Percentiles rank a stretch among this genome's conserved stretches.
Conservation (phyloP, 495 filamentous ascomycete genomes). For the Pyrenopolyporus hunteri region DNA sequence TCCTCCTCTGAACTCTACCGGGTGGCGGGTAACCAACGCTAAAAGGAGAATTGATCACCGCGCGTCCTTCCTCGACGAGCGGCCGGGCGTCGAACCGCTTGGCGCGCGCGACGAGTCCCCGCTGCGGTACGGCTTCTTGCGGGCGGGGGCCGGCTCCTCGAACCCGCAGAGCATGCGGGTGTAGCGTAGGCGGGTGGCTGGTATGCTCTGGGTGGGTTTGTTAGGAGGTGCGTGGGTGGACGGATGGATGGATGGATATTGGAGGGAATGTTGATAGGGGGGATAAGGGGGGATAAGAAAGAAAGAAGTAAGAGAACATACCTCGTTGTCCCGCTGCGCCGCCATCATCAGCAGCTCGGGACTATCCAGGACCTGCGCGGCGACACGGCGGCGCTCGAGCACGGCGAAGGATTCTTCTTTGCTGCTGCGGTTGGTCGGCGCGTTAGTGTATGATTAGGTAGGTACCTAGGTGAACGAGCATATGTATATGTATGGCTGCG, state of each 20-base stretch:
- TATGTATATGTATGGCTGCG: too few species aligned
- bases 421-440: background rate
- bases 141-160: constrained; percentile 38
- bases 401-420: constrained; percentile 40
- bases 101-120: constrained; percentile 6
- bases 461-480: too few species aligned
- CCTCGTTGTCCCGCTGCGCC: constrained; percentile 52
- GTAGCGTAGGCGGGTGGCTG: constrained; percentile 56
- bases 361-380: constrained; percentile 53
- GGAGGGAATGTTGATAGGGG: background rate
- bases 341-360: constrained; percentile 62
- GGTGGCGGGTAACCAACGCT: background rate
- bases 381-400: constrained; percentile 47
- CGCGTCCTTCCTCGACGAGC: constrained; percentile 16
- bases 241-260: background rate
- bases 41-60: background rate
- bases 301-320: constrained; percentile 37
- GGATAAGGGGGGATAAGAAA: background rate
- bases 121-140: constrained; percentile 20
- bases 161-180: constrained; percentile 57
- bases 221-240: background rate
- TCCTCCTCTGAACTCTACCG: background rate
- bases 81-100: constrained; percentile 4
- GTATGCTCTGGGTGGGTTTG: constrained; percentile 47
- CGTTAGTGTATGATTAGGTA: too few species aligned